These are phyloP conservation scores for Eimeria acervulina DNA, from an alignment of 169 alveolate genomes.

Conservation along the genomic window DNA sequence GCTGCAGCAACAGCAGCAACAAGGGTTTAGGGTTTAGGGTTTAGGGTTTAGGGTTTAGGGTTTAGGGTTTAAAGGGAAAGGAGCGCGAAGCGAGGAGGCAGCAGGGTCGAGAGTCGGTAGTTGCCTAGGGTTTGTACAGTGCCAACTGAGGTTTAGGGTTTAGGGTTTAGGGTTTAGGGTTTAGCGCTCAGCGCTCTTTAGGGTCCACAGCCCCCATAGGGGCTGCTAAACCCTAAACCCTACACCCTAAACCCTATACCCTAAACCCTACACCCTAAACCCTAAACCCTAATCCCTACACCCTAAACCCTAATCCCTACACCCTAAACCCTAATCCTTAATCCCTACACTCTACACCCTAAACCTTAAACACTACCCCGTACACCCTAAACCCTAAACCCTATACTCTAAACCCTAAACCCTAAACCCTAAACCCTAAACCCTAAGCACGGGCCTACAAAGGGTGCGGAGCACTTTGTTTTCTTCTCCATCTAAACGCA, in stretches of 20 bases:
- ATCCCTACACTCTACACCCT: neutral
- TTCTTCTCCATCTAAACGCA: neutral
- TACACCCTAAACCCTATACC: too few species aligned
- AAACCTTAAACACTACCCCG: too few species aligned
- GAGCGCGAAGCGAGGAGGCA: too few species aligned
- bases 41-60: conserved; percentile 60
- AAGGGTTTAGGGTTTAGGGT: conserved; percentile 50
- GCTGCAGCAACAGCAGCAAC: conserved; percentile 1
- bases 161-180: conserved; percentile 53
- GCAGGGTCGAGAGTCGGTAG: too few species aligned
- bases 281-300: too few species aligned
- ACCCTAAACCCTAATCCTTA: too few species aligned
- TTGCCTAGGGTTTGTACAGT: too few species aligned
- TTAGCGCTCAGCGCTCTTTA: neutral
- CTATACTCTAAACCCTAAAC: conserved; percentile 12
- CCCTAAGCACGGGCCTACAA: neutral
- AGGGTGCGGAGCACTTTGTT: neutral
- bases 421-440: conserved; percentile 48
- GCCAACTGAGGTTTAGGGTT: too few species aligned
- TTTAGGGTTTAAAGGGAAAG: conserved; percentile 38
- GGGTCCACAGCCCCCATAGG: neutral
- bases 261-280: too few species aligned
- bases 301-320: too few species aligned
- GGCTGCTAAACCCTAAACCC: conserved; percentile 15
- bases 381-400: too few species aligned